Evolutionary conservation across 1,284 basidiomycete genomes (phyloP), one percentile per base, ranked within the genome.

Genomic region (Cryptococcus hybrid): DNA sequence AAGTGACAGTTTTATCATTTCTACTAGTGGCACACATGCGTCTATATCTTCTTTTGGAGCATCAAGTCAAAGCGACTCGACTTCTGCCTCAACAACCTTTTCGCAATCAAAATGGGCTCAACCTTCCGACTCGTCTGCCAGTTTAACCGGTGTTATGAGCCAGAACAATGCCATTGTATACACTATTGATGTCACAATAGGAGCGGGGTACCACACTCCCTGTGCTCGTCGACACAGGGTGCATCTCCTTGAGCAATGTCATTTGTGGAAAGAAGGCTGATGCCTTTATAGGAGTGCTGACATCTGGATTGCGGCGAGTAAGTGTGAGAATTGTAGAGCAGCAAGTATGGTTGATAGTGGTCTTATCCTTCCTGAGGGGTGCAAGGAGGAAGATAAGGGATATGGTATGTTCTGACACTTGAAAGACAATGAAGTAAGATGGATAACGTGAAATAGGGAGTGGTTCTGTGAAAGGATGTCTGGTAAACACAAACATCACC

Each of bases 381-480:
- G 59, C 36, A 12, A 51, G 36, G 38, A 46, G 7, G 40, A 47
- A 18, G 44, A 35, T 30, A 56, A 51, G 30, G 36, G n/a, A 7
- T 60, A 60, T 30, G 58, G 58, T 56, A 15, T 51, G 51, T 42
- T 11, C 3, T 13, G n/a, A 5, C 7, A 11, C 12, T 51, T 7
- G 7, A 6, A 3, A n/a, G 34, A 4, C 40, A 18, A 12, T 9
- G 4, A 37, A 7, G 18, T 24, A 3, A 18, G 8, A 11, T 24
- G 13, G 3, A 7, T 24, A n/a, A 40, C 38, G 6, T 6, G 24
- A 11, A 30, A 4, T 18, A 61, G 59, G 59, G 7, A 49, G 36
- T 13, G 59, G 59, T 7, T 47, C 52, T 42, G 59, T 61, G 13
- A n/a, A 49, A 11, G 59, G 59, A 7, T 61, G 59, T 46, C 46